Conservation (phyloP, 495 filamentous ascomycete species). For the Margaritispora aquatica region DNA sequence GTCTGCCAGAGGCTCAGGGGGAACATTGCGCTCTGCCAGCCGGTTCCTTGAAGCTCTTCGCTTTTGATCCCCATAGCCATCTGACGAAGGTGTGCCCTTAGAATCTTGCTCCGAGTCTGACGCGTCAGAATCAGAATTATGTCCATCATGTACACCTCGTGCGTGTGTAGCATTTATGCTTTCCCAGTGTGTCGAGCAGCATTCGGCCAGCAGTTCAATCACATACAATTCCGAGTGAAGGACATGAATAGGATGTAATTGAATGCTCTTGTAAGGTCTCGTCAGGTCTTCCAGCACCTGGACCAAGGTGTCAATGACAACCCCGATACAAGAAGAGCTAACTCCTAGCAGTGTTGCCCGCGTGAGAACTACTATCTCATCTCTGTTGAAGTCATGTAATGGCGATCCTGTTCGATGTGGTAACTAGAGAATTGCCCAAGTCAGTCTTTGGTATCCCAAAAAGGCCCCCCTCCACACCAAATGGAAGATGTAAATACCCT, state of each 20-base stretch:
- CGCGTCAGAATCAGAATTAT: conserved; percentile 21
- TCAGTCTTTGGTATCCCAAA: neutral
- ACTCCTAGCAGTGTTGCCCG: conserved; percentile 55
- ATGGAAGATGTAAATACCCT: conserved; percentile 38
- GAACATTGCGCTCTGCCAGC: conserved; percentile 5
- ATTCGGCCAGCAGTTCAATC: conserved; percentile 56
- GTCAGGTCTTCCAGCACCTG: conserved; percentile 41
- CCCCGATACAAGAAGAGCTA: conserved; percentile 38
- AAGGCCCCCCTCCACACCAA: neutral
- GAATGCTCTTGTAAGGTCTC: conserved; percentile 37
- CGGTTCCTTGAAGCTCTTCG: conserved; percentile 17
- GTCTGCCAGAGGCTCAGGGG: conserved; percentile 17
- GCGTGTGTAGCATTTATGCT: conserved; percentile 25
- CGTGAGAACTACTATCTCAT: conserved; percentile 54
- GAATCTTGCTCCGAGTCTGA: conserved; percentile 25
- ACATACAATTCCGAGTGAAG: conserved; percentile 54
- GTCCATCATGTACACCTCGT: conserved; percentile 7
- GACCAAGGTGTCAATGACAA: conserved; percentile 51
- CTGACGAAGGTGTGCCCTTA: neutral
- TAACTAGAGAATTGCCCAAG: conserved; percentile 34
- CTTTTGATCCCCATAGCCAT: conserved; percentile 2
- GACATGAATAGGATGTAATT: conserved; percentile 44
- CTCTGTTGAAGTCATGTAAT: conserved; percentile 48
- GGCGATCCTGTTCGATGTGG: conserved; percentile 57
- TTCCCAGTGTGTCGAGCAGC: conserved; percentile 53